Base-by-base conservation (phyloP, 208 protist species). In the Leishmania martiniquensis region DNA sequence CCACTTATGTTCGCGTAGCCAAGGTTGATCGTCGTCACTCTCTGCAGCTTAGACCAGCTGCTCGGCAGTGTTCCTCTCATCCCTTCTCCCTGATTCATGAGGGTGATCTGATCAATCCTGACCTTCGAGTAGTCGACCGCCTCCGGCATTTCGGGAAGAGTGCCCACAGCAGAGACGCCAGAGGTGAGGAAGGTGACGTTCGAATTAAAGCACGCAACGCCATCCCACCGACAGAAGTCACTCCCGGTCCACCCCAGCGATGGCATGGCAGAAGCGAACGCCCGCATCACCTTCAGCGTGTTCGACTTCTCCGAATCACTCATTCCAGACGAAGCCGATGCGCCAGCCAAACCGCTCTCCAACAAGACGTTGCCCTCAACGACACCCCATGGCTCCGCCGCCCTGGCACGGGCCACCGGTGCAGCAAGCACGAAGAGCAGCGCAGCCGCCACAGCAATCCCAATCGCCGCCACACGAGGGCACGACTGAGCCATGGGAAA, bases 81-180 rank as follows among this genome's bases (percentile, higher is more conserved):
- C 0, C 10, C 20, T n/a, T n/a, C n/a, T n/a, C n/a, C n/a, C n/a
- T n/a, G n/a, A n/a, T n/a, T n/a, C n/a, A n/a, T n/a, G n/a, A n/a
- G n/a, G n/a, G n/a, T n/a, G 45, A 73, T 54, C 12, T 54, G 13
- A 4, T 45, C 49, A 15, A 73, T 12, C 15, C 12, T 42, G 32
- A 73, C 69, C 32, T 39, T 1, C 25, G 69, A 60, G 69, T 73
- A 73, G 49, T 73, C 51, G 49, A 73, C 69, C 13, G 42, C 69
- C n/a, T 73, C 69, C 25, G 69, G 69, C 69, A 73, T 55, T 7
- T 73, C 69, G 13, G 69, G 69, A 45, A 73, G 69, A 25, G 69
- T 73, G 49, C 69, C 69, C 32, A 15, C n/a, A 4, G 34, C 49
- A 13, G n/a, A 4, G 20, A 4, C 13, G 13, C 29, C 29, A 54